These are phyloP conservation scores for Cymodocea nodosa DNA, from an alignment of 116 monocot species.

Conservation along the genomic window DNA sequence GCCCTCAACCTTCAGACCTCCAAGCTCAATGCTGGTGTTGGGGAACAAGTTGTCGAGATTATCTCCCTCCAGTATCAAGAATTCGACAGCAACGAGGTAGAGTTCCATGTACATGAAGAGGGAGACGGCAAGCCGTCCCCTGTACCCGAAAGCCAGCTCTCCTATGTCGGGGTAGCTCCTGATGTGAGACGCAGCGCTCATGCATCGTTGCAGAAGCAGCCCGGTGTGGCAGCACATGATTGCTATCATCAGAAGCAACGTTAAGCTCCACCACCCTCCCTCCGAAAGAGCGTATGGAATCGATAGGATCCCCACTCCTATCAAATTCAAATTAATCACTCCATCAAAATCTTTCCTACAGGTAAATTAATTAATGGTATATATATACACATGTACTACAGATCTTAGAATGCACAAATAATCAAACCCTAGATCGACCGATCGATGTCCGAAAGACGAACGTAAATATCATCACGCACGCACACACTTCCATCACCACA, in stretches of 20 bases:
- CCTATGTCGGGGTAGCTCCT: conserved; percentile 84
- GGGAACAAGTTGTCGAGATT: conserved; percentile 83
- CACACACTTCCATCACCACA: too few species aligned
- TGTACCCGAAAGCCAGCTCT: conserved; percentile 61
- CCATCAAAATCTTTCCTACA: neutral
- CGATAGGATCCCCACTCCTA: conserved; percentile 81
- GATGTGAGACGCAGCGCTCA: conserved; percentile 35
- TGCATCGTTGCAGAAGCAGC: conserved; percentile 57
- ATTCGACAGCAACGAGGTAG: conserved; percentile 52
- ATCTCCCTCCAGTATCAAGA: conserved; percentile 78
- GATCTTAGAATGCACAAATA: neutral
- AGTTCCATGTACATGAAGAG: conserved; percentile 73
- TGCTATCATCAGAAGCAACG: conserved; percentile 36
- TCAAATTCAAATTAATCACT: neutral
- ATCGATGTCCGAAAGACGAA: too few species aligned
- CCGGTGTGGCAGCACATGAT: conserved; percentile 64
- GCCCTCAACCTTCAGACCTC: conserved; percentile 17
- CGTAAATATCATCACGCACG: too few species aligned
- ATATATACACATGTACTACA: too few species aligned
- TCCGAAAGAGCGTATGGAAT: conserved; percentile 75
- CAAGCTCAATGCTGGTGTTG: conserved; percentile 13
- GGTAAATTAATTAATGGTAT: too few species aligned
- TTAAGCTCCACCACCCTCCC: conserved; percentile 79
- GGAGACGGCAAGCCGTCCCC: conserved; percentile 39
- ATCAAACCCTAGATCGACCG: too few species aligned